Evolutionary conservation across 2,329 filamentous ascomycete species (phyloP).

Genomic region (Pseudocercospora crystallina): DNA sequence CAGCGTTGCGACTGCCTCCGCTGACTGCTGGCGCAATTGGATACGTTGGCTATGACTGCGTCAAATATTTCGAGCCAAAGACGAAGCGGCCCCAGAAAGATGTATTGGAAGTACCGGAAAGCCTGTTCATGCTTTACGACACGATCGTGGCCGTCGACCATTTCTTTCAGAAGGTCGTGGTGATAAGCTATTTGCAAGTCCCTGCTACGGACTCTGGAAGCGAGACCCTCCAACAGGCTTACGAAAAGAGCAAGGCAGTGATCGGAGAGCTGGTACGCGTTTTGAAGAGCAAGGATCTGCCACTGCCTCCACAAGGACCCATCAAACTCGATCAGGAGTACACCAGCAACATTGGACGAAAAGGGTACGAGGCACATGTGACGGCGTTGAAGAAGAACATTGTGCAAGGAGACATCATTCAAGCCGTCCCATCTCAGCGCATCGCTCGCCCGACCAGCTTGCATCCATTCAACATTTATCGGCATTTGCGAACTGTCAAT

Average conservation of each 20-base stretch:
- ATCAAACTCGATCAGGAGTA: constrained; percentile 75
- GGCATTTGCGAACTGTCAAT: constrained; percentile 93
- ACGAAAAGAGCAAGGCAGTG: constrained; percentile 63
- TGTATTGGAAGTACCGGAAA: constrained; percentile 84
- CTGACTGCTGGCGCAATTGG: constrained; percentile 91
- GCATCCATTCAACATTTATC: constrained; percentile 98
- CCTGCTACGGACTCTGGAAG: constrained; percentile 39
- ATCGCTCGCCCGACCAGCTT: constrained; percentile 85
- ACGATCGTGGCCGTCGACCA: constrained; percentile 93
- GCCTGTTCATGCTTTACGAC: constrained; percentile 94
- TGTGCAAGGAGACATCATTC: constrained; percentile 88
- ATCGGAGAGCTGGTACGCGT: constrained; percentile 69
- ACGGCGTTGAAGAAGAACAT: constrained; percentile 86
- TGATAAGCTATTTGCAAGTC: constrained; percentile 85
- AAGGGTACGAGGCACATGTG: constrained; percentile 90
- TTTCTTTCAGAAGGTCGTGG: constrained; percentile 88
- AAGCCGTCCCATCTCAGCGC: constrained; percentile 92
- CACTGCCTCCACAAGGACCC: constrained; percentile 63
- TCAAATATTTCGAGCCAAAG: constrained; percentile 96
- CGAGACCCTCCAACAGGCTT: constrained; percentile 63
- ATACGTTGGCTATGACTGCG: constrained; percentile 96
- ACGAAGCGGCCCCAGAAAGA: constrained; percentile 84
- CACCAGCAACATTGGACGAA: constrained; percentile 84
- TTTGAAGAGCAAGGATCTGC: constrained; percentile 73
- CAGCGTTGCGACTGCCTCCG: constrained; percentile 77